Base-by-base conservation (phyloP, 306 rosid species). In the Sphenostylis stenocarpa region DNA sequence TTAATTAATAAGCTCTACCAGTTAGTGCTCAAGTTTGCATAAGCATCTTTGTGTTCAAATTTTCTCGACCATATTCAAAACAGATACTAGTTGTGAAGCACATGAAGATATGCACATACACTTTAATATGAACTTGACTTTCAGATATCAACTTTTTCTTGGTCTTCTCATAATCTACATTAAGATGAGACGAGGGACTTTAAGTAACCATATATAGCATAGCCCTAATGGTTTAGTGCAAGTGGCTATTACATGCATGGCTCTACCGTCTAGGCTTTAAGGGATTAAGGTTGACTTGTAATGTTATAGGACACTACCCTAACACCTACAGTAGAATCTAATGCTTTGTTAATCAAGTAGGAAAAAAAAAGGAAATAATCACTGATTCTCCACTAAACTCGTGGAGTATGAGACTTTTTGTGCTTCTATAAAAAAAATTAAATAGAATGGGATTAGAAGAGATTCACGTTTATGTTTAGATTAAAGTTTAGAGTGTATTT, bases 21-120 rank as follows among this genome's bases (percentile, higher is more conserved):
- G 26, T 62, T 62, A 48, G 70, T 44, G 70, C 80, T 75, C 0
- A 34, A 76, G 56, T 53, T 53, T 67, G 73, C 73, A 11, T 52
- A 53, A 53, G 34, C 60, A 77, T 77, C 34, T 67, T 67, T 17
- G 23, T 56, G 1, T 43, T 44, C 21, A 20, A 7, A 38, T 38
- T 31, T 77, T 77, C 52, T 33, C 39, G 15, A 29, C 39, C 49
- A 29, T 56, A 19, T 67, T 29, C 62, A 63, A 47, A 33, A 20
- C 11, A 20, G 43, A n/a, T n/a, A n/a, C 20, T 38, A 45, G 5
- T 41, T 41, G 48, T 29, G 66, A 52, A 65, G 67, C 74, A 66
- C 33, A n/a, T 51, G 31, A 20, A 38, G 3, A 36, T 0, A 36
- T 23, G 41, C 29, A 23, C 65, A 55, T 53, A 49, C 63, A 51